These are phyloP conservation scores for Nitzschia sp. DNA, from an alignment of 108 stramenopile genomes.

Conservation along the genomic window DNA sequence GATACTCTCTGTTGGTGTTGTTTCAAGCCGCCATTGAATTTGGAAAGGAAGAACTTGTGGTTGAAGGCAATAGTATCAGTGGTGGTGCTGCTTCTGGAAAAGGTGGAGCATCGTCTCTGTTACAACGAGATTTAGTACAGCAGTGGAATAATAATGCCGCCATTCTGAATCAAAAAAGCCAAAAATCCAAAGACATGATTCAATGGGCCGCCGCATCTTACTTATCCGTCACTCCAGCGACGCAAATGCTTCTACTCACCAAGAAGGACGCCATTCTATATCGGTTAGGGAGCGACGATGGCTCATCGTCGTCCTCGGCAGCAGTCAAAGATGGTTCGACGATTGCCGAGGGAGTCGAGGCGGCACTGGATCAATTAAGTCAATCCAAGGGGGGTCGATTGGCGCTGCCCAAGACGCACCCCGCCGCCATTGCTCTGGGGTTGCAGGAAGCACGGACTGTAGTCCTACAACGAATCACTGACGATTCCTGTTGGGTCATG, in stretches of 20 bases:
- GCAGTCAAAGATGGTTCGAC: not conserved
- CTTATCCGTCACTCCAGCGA: slow-evolving; percentile 55
- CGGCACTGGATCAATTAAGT: slow-evolving; percentile 37
- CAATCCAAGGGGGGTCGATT: slow-evolving; percentile 59
- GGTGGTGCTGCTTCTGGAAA: not conserved
- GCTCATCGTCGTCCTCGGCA: not conserved
- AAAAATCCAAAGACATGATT: slow-evolving; percentile 24
- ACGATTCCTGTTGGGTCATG: slow-evolving; percentile 50
- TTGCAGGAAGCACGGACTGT: slow-evolving; percentile 44
- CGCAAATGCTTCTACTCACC: slow-evolving; percentile 35
- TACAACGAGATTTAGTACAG: slow-evolving; percentile 8
- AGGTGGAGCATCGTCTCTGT: not conserved
- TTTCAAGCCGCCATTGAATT: slow-evolving; percentile 78
- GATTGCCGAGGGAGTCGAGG: slow-evolving; percentile 11
- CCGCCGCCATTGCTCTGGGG: slow-evolving; percentile 26
- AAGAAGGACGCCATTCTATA: slow-evolving; percentile 11
- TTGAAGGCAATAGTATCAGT: not conserved
- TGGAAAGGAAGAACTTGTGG: slow-evolving; percentile 43
- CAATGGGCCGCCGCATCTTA: slow-evolving; percentile 57
- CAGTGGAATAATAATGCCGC: slow-evolving; percentile 21
- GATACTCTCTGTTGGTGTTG: slow-evolving; percentile 59
- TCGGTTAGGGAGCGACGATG: slow-evolving; percentile 25
- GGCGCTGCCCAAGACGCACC: slow-evolving; percentile 61
- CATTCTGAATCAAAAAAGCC: not conserved
- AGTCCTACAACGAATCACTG: slow-evolving; percentile 65